phyloP scores from a whole-genome alignment of 345 rosid species.

The Excoecaria agallocha region DNA sequence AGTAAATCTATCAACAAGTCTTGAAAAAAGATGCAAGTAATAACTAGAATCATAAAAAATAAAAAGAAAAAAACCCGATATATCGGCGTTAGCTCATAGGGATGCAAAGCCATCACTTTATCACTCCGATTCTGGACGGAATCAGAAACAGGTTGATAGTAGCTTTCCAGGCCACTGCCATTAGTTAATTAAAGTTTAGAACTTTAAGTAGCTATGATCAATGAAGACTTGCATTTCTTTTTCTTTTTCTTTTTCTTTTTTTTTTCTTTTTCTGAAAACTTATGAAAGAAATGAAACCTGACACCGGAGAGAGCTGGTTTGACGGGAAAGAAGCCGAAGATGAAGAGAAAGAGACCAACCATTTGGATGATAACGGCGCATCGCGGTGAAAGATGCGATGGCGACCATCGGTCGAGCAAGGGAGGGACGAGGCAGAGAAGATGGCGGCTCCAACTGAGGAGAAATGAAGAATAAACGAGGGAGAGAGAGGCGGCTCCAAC shows the following conservation, averaged over 20 bases:
- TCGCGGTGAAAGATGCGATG: no score
- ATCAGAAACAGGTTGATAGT: constrained; percentile 39
- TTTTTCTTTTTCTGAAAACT: background rate
- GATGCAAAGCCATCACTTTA: constrained; percentile 23
- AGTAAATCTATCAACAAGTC: background rate
- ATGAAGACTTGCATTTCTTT: background rate
- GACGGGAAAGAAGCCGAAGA: constrained; percentile 85
- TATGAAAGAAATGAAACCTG: constrained; percentile 42
- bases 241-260: no score
- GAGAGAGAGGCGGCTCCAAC: no score
- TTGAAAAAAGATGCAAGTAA: background rate
- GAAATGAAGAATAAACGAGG: no score
- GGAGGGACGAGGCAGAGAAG: no score
- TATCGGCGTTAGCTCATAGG: constrained; percentile 48
- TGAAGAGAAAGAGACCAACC: constrained; percentile 64
- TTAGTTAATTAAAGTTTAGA: background rate
- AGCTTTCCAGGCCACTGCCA: constrained; percentile 56
- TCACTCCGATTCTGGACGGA: constrained; percentile 26
- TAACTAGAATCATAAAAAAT: background rate
- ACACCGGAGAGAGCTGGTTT: constrained; percentile 81
- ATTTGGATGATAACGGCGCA: constrained; percentile 55
- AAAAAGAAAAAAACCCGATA: constrained; percentile 48
- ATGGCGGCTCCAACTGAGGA: no score
- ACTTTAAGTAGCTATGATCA: background rate
- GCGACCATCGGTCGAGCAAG: no score